These are phyloP conservation scores for Triticum dicoccoides DNA, from an alignment of 176 grass and related monocot genomes.

Conservation along the genomic window DNA sequence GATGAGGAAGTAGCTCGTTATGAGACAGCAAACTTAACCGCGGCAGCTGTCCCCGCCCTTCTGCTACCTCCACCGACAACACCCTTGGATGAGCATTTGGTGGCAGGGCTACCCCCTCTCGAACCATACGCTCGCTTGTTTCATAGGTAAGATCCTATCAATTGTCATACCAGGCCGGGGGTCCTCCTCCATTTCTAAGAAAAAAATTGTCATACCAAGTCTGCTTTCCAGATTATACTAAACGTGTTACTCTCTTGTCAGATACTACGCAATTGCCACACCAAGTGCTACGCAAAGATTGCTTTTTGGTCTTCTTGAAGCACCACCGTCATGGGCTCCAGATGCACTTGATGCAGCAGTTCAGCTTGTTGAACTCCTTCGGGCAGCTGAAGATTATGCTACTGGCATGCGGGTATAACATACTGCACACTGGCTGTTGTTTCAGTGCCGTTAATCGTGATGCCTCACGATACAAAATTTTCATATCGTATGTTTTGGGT, in stretches of 20 bases:
- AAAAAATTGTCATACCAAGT: neutral
- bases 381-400: slow-evolving; percentile 96
- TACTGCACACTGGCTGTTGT: slow-evolving; percentile 1
- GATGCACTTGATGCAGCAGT: slow-evolving; percentile 99
- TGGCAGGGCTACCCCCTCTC: slow-evolving; percentile 84
- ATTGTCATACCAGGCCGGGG: neutral
- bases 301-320: slow-evolving; percentile 96
- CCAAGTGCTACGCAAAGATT: slow-evolving; percentile 96
- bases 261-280: slow-evolving; percentile 98
- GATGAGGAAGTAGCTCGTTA: slow-evolving; percentile 93
- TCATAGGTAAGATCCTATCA: slow-evolving; percentile 61
- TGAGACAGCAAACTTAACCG: slow-evolving; percentile 95
- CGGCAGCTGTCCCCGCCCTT: slow-evolving; percentile 96
- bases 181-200: too few relatives aligned
- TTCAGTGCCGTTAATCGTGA: slow-evolving; percentile 17
- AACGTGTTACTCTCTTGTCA: slow-evolving; percentile 33
- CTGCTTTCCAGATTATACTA: slow-evolving; percentile 12
- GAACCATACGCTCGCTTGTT: slow-evolving; percentile 97
- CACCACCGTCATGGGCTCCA: slow-evolving; percentile 98
- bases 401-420: slow-evolving; percentile 74
- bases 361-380: slow-evolving; percentile 98
- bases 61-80: slow-evolving; percentile 91
- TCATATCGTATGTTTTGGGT: neutral
- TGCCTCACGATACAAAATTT: slow-evolving; percentile 3
- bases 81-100: slow-evolving; percentile 95